Base-by-base conservation (phyloP, 495 filamentous ascomycete genomes). In the Parathielavia hyrcaniae region DNA sequence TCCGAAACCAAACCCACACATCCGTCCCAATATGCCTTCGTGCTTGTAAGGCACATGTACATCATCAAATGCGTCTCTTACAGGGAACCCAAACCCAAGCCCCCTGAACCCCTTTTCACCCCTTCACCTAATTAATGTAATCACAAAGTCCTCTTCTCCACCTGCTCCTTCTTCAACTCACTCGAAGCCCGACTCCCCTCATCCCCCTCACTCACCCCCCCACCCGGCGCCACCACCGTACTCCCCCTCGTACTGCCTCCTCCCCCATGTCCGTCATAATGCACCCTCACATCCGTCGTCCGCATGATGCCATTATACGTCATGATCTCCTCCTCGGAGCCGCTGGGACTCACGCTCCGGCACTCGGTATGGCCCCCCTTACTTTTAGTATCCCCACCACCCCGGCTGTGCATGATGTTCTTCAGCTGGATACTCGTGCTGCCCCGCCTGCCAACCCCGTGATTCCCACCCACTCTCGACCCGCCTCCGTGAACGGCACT, bases 321-420 rank as follows among this genome's bases (percentile, higher is more conserved):
- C 58, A 60, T 60, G 51, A 60, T 60, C 38, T 60, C 58, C 58
- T 60, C 58, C 39, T 55, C 51, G 13, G 50, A 55, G 6, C 58
- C 51, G 45, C 35, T 60, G 1, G 58, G 58, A 45, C 58, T 60
- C 20, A 39, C 22, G 19, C 58, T 60, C 7, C 58, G 50, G 51
- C 43, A 48, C 40, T 60, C 58, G 36, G 45, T 45, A 32, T 60
- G 58, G 2, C 32, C 23, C 20, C 53, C 34, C n/a, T n/a, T n/a
- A n/a, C n/a, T n/a, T n/a, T n/a, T n/a, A n/a, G n/a, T n/a, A 4
- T 23, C 22, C 11, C 23, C 23, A 6, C 12, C 12, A 12, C 50
- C n/a, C n/a, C n/a, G n/a, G n/a, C n/a, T 20, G 22, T 41, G 49
- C 4, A 38, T 32, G 20, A 46, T 32, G 20, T 34, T 41, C 44